Evolutionary conservation across 495 filamentous ascomycete genomes (phyloP).

Genomic region (Hyaloscypha bicolor): DNA sequence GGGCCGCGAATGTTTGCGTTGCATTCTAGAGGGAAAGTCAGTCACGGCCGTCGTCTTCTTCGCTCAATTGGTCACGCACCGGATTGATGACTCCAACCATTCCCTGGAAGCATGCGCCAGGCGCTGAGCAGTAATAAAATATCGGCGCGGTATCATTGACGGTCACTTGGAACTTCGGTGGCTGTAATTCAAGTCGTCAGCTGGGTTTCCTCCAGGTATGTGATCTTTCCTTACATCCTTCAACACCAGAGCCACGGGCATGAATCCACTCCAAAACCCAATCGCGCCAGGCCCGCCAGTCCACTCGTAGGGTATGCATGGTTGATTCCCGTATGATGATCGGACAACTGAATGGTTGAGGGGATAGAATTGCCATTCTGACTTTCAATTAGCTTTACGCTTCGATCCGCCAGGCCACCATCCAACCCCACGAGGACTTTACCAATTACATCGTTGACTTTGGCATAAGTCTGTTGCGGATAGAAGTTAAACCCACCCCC

Average conservation of each 20-base stretch:
- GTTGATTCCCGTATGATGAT: conserved; percentile 49
- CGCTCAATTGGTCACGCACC: conserved; percentile 2
- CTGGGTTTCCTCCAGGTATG: neutral
- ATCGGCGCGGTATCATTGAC: conserved; percentile 61
- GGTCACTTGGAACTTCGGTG: conserved; percentile 48
- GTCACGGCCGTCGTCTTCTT: neutral
- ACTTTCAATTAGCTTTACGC: conserved; percentile 7
- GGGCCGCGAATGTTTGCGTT: conserved; percentile 18
- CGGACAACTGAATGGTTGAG: conserved; percentile 60
- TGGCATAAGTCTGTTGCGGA: conserved; percentile 36
- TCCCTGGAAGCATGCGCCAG: conserved; percentile 41
- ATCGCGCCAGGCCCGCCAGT: conserved; percentile 36
- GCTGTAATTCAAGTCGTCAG: conserved; percentile 33
- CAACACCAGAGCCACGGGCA: conserved; percentile 31
- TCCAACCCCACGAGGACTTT: conserved; percentile 6
- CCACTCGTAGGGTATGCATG: conserved; percentile 62
- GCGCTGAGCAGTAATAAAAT: conserved; percentile 62
- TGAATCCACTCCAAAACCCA: conserved; percentile 52
- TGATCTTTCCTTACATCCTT: conserved; percentile 34
- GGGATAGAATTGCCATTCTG: conserved; percentile 60
- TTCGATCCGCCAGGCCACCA: neutral
- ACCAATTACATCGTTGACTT: conserved; percentile 45
- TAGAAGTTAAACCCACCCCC: conserved; percentile 38
- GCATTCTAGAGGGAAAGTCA: conserved; percentile 24
- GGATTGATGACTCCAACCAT: conserved; percentile 57